Conservation (phyloP, 768 basidiomycete species). For the Galerina marginata region DNA sequence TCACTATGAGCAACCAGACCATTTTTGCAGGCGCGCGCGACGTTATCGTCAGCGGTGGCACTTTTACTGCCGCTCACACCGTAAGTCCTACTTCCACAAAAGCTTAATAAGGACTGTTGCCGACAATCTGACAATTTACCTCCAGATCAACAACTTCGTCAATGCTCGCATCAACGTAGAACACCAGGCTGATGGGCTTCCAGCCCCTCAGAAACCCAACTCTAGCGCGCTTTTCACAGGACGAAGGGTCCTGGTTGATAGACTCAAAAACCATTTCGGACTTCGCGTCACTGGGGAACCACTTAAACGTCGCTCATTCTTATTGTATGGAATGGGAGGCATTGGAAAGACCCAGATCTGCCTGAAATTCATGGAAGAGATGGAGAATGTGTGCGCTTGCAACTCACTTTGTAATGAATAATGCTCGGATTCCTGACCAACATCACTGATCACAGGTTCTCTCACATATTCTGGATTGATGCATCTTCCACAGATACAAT, state of each 20-base stretch:
- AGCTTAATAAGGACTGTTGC: too few species aligned
- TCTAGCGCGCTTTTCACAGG: conserved; percentile 20
- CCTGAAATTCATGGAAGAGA: conserved; percentile 20
- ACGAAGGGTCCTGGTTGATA: conserved; percentile 14
- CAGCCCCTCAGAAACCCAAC: not conserved
- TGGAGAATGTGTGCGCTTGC: not conserved
- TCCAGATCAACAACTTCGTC: too few species aligned
- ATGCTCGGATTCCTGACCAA: too few species aligned
- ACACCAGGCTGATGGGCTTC: too few species aligned
- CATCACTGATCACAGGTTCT: not conserved
- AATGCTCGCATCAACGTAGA: too few species aligned
- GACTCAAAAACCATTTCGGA: conserved; percentile 17
- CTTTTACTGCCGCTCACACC: too few species aligned
- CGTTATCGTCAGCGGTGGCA: too few species aligned
- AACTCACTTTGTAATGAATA: not conserved
- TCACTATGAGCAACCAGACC: too few species aligned
- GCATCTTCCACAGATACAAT: not conserved
- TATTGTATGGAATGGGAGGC: conserved; percentile 27
- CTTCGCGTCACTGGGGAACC: not conserved
- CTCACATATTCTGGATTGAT: conserved; percentile 1
- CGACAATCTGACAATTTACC: too few species aligned
- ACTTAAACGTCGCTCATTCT: conserved; percentile 1
- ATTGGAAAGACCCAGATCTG: conserved; percentile 6
- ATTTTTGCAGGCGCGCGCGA: too few species aligned
- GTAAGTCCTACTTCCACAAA: too few species aligned